A percentile compares a stretch with the other conserved stretches of the same genome.
These are phyloP conservation scores for Lichtheimia hyalospora DNA, from an alignment of 371 early-diverging fungal species.

Conservation along the genomic window DNA sequence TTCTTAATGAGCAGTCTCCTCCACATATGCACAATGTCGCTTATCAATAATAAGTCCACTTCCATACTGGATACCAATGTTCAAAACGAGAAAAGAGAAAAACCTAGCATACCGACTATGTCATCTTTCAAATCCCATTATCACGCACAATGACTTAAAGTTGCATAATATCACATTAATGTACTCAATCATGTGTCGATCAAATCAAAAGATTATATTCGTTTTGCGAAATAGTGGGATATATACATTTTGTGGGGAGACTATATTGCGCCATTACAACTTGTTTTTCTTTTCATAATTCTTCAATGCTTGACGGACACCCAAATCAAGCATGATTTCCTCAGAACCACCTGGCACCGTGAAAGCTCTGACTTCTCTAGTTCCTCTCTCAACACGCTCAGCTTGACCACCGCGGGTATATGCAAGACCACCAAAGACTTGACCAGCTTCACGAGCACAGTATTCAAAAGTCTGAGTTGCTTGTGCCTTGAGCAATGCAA, in stretches of 20 bases:
- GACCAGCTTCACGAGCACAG: conserved; percentile 88
- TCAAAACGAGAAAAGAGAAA: too few relatives aligned
- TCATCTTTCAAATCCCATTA: background rate
- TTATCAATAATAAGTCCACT: background rate
- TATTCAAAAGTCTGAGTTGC: conserved; percentile 85
- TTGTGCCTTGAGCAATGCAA: conserved; percentile 87
- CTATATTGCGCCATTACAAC: background rate
- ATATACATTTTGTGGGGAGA: background rate
- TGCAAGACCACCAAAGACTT: conserved; percentile 89
- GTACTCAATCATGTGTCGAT: background rate
- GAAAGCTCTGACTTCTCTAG: conserved; percentile 85
- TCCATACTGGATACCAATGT: too few relatives aligned
- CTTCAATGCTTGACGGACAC: conserved; percentile 75
- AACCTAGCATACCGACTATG: too few relatives aligned
- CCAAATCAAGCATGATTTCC: conserved; percentile 58
- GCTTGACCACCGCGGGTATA: conserved; percentile 86
- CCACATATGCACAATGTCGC: background rate
- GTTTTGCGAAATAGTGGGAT: background rate
- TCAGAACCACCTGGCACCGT: conserved; percentile 91
- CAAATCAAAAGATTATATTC: background rate
- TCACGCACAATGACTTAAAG: background rate
- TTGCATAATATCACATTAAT: background rate
- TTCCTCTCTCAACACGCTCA: conserved; percentile 84
- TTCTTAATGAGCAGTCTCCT: too few relatives aligned
- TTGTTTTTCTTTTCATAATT: background rate